phyloP scores from a whole-genome alignment of 225 moss, liverwort and hornwort species.

The Anthoceros angustus region DNA sequence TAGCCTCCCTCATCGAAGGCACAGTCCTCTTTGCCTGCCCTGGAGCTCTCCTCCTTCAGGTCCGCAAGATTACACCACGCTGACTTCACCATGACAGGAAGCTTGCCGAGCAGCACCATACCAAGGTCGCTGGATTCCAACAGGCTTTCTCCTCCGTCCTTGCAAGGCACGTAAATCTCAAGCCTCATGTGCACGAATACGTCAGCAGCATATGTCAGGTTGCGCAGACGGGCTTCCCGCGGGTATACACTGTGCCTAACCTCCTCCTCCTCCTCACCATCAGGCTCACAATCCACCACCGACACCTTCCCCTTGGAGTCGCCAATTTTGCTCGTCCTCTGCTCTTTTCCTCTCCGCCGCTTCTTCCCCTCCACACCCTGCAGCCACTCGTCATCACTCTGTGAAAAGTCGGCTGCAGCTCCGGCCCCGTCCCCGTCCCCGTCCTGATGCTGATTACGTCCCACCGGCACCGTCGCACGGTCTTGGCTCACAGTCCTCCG shows the following conservation, averaged over 20 bases:
- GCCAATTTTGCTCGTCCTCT: no score
- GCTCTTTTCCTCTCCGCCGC: no score
- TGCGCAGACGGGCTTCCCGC: background rate
- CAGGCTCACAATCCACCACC: background rate
- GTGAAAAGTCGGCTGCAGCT: no score
- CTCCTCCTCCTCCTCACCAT: background rate
- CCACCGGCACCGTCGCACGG: background rate
- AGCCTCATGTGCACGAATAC: background rate
- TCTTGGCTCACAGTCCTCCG: background rate
- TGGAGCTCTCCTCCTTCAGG: slow-evolving; percentile 17
- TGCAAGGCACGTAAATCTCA: background rate
- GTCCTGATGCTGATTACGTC: background rate
- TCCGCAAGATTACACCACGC: slow-evolving; percentile 52
- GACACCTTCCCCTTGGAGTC: background rate
- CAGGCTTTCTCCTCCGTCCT: background rate
- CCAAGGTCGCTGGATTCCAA: background rate
- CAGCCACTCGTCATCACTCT: no score
- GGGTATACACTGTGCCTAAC: no score
- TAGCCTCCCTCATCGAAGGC: slow-evolving; percentile 57
- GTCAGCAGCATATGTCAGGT: background rate
- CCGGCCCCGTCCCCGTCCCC: no score
- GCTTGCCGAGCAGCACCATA: slow-evolving; percentile 23
- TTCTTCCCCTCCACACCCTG: no score
- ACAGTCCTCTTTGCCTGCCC: slow-evolving; percentile 39
- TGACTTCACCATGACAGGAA: slow-evolving; percentile 81